phyloP scores from a whole-genome alignment of 495 filamentous ascomycete genomes.

The Beverwykella pulmonaria region DNA sequence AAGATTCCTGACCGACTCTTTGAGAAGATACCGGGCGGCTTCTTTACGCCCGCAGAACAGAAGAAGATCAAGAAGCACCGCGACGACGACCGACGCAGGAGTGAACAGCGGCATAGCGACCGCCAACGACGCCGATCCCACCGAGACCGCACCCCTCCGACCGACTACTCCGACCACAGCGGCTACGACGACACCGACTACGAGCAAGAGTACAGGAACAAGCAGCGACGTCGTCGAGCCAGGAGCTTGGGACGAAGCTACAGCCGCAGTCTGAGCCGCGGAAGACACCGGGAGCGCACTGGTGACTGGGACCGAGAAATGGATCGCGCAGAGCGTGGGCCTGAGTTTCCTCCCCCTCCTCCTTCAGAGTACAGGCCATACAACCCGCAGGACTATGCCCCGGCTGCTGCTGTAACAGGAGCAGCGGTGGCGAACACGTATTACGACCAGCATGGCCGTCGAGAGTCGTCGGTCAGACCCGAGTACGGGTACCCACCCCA shows the following conservation, averaged over 20 bases:
- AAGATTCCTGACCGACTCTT: slow-evolving; percentile 47
- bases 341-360: slow-evolving; percentile 30
- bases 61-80: slow-evolving; percentile 21
- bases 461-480: slow-evolving; percentile 20
- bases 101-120: slow-evolving; percentile 23
- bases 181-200: slow-evolving; percentile 35
- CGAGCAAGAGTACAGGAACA: slow-evolving; percentile 19
- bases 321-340: slow-evolving; percentile 18
- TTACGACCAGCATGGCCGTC: slow-evolving; percentile 31
- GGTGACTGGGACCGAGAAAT: slow-evolving; percentile 28
- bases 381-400: slow-evolving; percentile 40
- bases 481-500: slow-evolving; percentile 34
- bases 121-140: slow-evolving; percentile 21
- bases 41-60: slow-evolving; percentile 41
- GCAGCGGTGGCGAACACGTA: slow-evolving; percentile 17
- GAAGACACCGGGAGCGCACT: slow-evolving; percentile 11
- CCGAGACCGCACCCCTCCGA: slow-evolving; percentile 27
- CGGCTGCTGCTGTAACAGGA: slow-evolving; percentile 2
- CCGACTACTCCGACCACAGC: slow-evolving; percentile 33
- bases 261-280: slow-evolving; percentile 26
- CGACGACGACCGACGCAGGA: slow-evolving; percentile 10
- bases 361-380: slow-evolving; percentile 35
- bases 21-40: slow-evolving; percentile 45
- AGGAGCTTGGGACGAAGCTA: slow-evolving; percentile 30
- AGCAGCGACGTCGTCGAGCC: slow-evolving; percentile 20